These are phyloP conservation scores for Trichoderma pleuroti DNA, from an alignment of 2,329 filamentous ascomycete genomes.

Conservation along the genomic window DNA sequence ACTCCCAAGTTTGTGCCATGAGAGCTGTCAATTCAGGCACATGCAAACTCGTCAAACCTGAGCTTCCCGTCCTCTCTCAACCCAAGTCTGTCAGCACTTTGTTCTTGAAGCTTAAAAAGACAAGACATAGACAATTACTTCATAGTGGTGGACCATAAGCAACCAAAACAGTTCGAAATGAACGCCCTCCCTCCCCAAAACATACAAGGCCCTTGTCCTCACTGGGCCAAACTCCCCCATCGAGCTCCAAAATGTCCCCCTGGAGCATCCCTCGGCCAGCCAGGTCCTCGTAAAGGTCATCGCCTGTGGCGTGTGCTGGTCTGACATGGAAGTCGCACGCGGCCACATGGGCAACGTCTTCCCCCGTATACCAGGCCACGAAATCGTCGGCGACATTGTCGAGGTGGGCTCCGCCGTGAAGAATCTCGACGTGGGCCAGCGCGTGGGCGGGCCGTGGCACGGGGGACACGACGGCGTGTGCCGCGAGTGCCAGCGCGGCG, in stretches of 20 bases:
- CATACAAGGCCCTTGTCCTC: conserved; percentile 64
- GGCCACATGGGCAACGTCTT: conserved; percentile 52
- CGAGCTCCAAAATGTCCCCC: conserved; percentile 55
- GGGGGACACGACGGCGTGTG: conserved; percentile 59
- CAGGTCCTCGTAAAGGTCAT: conserved; percentile 68
- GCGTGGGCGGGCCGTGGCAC: conserved; percentile 52
- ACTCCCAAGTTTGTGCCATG: neutral
- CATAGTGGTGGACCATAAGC: neutral
- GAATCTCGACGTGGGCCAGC: conserved; percentile 57
- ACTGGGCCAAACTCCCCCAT: conserved; percentile 50
- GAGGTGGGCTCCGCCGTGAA: conserved; percentile 54
- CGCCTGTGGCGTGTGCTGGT: conserved; percentile 70
- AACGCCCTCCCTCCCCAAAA: conserved; percentile 51
- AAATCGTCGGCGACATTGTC: conserved; percentile 63
- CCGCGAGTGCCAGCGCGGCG: conserved; percentile 57
- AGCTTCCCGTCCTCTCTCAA: neutral
- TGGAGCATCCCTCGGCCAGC: conserved; percentile 52
- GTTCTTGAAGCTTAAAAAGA: neutral
- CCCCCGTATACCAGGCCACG: conserved; percentile 66
- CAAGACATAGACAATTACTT: neutral
- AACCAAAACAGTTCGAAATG: neutral
- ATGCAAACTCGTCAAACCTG: neutral
- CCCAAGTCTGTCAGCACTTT: neutral
- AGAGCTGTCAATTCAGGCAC: neutral
- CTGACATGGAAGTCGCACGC: conserved; percentile 48